These are phyloP conservation scores for Chaetomium fimeti DNA, from an alignment of 495 filamentous ascomycete species.

Conservation along the genomic window DNA sequence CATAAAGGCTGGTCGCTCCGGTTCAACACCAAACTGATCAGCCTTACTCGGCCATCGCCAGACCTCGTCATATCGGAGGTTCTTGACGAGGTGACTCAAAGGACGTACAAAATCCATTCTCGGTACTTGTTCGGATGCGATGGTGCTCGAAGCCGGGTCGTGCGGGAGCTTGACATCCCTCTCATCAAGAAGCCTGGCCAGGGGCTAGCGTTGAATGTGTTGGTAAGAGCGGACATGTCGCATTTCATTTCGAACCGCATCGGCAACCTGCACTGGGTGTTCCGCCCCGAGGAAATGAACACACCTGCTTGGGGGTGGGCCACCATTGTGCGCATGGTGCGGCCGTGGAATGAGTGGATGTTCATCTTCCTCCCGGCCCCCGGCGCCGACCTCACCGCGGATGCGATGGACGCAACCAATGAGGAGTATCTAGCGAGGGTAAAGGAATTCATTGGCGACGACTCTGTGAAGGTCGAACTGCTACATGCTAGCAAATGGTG, in stretches of 20 bases:
- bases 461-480: slow-evolving; percentile 39
- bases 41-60: slow-evolving; percentile 30
- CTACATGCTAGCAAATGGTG: slow-evolving; percentile 43
- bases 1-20: slow-evolving; percentile 44
- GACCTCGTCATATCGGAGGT: slow-evolving; percentile 42
- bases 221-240: slow-evolving; percentile 53
- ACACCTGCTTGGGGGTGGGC: slow-evolving; percentile 40
- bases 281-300: slow-evolving; percentile 37
- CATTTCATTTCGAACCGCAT: slow-evolving; percentile 48
- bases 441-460: slow-evolving; percentile 53
- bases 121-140: slow-evolving; percentile 60
- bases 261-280: slow-evolving; percentile 58
- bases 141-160: slow-evolving; percentile 54
- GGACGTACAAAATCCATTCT: slow-evolving; percentile 48
- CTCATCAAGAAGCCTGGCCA: slow-evolving; percentile 53
- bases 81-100: slow-evolving; percentile 43
- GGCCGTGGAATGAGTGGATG: slow-evolving; percentile 49
- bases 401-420: slow-evolving; percentile 35
- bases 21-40: slow-evolving; percentile 45
- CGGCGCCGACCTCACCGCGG: slow-evolving; percentile 31
- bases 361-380: slow-evolving; percentile 44
- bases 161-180: slow-evolving; percentile 49
- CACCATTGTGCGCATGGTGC: slow-evolving; percentile 43
- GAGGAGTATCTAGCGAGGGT: slow-evolving; percentile 43
- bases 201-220: slow-evolving; percentile 55